Conservation (phyloP, 352 stramenopile species). For the Globisporangium cystogenes region DNA sequence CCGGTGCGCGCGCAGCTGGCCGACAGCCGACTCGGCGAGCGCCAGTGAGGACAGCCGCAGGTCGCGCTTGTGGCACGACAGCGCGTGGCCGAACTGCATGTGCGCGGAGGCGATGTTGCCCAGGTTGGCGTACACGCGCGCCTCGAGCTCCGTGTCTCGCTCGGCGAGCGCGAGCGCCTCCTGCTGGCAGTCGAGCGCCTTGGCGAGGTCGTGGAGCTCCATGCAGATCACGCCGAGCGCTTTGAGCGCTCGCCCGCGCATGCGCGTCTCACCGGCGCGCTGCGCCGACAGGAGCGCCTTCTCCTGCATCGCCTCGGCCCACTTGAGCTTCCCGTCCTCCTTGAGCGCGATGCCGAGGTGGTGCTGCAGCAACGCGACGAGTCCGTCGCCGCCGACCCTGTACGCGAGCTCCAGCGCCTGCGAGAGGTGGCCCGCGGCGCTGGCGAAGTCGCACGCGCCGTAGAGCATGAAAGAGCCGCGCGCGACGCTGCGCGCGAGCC, state of each 20-base stretch:
- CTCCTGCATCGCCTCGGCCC: constrained; percentile 38
- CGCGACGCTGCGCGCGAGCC: constrained; percentile 34
- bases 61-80: constrained; percentile 61
- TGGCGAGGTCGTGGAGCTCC: constrained; percentile 29
- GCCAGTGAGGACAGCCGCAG: constrained; percentile 30
- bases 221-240: constrained; percentile 57
- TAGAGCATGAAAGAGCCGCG: constrained; percentile 53
- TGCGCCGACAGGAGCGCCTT: constrained; percentile 44
- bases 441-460: constrained; percentile 22
- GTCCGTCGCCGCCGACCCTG: constrained; percentile 7
- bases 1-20: constrained; percentile 48
- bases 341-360: constrained; percentile 66
- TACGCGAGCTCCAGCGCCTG: constrained; percentile 31
- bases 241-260: constrained; percentile 58
- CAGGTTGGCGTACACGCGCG: constrained; percentile 70
- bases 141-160: constrained; percentile 59
- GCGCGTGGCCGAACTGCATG: constrained; percentile 44
- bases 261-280: constrained; percentile 22
- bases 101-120: constrained; percentile 60
- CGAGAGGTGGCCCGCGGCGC: constrained; percentile 29
- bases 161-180: constrained; percentile 45
- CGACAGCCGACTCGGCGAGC: constrained; percentile 46
- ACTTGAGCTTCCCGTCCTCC: constrained; percentile 37
- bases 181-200: constrained; percentile 54
- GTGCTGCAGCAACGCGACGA: constrained; percentile 51